These are phyloP conservation scores for Cyphellophora europaea DNA, from an alignment of 2,329 filamentous ascomycete species.

Conservation along the genomic window DNA sequence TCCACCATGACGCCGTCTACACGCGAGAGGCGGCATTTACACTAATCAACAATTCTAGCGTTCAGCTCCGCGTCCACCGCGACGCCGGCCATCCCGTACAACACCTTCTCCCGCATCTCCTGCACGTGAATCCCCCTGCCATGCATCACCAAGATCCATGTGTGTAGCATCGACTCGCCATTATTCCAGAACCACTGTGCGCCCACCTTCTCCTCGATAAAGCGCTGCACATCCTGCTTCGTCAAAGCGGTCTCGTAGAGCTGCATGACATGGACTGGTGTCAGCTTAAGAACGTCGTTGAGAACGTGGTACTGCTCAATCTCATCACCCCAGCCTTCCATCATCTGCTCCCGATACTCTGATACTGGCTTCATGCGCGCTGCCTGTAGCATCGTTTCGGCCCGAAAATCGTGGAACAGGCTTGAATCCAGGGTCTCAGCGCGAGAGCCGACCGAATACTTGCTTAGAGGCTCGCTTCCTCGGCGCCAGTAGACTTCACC, in stretches of 20 bases:
- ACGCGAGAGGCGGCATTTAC: too few species aligned
- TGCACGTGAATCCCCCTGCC: constrained; percentile 44
- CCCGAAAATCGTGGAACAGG: constrained; percentile 14
- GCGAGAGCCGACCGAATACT: constrained; percentile 4
- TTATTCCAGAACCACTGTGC: constrained; percentile 57
- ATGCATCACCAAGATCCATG: constrained; percentile 45
- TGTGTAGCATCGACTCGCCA: constrained; percentile 53
- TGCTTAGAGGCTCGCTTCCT: constrained; percentile 12
- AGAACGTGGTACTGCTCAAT: constrained; percentile 55
- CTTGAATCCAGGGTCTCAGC: constrained; percentile 1
- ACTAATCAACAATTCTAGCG: background rate
- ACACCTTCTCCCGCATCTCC: constrained; percentile 21
- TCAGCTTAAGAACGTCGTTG: constrained; percentile 55
- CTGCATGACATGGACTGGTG: constrained; percentile 50
- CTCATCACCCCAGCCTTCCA: constrained; percentile 57
- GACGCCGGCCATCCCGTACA: constrained; percentile 10
- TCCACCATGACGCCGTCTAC: too few species aligned
- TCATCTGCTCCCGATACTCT: constrained; percentile 33
- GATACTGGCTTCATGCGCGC: constrained; percentile 22
- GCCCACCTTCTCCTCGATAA: constrained; percentile 31
- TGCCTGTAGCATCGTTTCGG: constrained; percentile 1
- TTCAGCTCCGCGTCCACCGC: constrained; percentile 3
- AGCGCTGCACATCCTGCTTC: constrained; percentile 49
- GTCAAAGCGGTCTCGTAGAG: constrained; percentile 46
- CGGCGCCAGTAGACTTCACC: constrained; percentile 31